Evolutionary conservation across 306 rosid genomes (phyloP).

Genomic region (Rosa lucieae): DNA sequence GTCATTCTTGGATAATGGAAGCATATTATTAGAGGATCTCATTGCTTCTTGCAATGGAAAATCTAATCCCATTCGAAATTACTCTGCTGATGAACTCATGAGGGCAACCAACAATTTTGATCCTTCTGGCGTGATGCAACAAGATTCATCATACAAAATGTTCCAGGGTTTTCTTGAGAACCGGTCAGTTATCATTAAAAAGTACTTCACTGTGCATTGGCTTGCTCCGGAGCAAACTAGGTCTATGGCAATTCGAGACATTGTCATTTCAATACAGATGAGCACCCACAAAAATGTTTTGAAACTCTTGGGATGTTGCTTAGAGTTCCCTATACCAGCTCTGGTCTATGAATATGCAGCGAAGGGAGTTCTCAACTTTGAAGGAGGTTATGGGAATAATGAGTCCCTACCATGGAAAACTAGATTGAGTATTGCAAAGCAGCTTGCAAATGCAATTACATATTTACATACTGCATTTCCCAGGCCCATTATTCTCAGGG

Average conservation of each 20-base stretch:
- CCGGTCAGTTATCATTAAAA: neutral
- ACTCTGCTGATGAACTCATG: neutral
- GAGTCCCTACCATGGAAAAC: neutral
- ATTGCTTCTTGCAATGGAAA: constrained; percentile 11
- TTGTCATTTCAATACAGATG: constrained; percentile 2
- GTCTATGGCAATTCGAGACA: neutral
- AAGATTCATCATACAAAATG: neutral
- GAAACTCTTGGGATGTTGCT: constrained; percentile 1
- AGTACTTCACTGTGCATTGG: neutral
- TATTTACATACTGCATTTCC: constrained; percentile 8
- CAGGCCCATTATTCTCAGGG: neutral
- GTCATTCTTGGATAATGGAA: neutral
- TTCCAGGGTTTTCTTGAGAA: neutral
- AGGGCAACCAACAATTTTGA: neutral
- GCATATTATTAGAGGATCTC: neutral
- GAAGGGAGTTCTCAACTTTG: neutral
- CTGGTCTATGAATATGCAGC: neutral
- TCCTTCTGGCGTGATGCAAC: neutral
- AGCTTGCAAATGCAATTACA: neutral
- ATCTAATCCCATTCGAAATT: neutral
- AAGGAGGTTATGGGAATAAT: neutral
- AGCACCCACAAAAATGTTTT: neutral
- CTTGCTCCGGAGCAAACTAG: neutral
- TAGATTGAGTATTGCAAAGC: neutral
- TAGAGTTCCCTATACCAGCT: neutral